Conservation (phyloP, 306 rosid genomes). For the Echinosophora koreensis region DNA sequence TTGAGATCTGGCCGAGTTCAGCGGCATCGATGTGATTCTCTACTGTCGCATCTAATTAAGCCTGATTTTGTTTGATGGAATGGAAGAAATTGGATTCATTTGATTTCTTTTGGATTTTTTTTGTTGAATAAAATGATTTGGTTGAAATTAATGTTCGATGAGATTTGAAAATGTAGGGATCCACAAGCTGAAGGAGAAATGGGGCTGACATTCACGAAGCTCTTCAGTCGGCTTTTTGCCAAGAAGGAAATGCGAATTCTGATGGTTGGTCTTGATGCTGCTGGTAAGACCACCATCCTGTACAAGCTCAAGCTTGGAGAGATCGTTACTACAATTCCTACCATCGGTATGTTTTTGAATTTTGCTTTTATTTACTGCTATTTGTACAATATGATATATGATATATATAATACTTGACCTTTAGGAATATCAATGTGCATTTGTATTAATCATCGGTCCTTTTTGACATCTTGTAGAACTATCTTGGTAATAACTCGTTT, state of each 20-base stretch:
- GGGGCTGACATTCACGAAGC: constrained; percentile 89
- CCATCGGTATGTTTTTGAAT: constrained; percentile 68
- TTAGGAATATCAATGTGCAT: not conserved
- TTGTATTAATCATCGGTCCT: not conserved
- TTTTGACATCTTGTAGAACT: not conserved
- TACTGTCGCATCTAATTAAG: not conserved
- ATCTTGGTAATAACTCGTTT: not conserved
- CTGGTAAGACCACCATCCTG: constrained; percentile 91
- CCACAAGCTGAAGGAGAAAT: constrained; percentile 57
- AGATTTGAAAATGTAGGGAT: constrained; percentile 52
- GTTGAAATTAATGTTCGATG: constrained; percentile 10
- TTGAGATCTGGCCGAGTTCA: constrained; percentile 59
- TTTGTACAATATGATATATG: too few species aligned
- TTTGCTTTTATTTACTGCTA: too few species aligned
- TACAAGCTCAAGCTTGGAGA: constrained; percentile 96
- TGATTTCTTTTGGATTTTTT: not conserved
- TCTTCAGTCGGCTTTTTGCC: constrained; percentile 88
- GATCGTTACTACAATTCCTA: constrained; percentile 89
- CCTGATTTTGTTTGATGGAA: constrained; percentile 6
- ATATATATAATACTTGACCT: not conserved
- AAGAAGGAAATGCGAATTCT: constrained; percentile 89
- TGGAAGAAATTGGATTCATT: not conserved
- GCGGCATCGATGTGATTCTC: constrained; percentile 10
- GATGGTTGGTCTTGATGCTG: constrained; percentile 94
- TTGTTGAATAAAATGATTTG: not conserved